Conservation (phyloP, 2,329 filamentous ascomycete genomes). For the Rosellinia necatrix region DNA sequence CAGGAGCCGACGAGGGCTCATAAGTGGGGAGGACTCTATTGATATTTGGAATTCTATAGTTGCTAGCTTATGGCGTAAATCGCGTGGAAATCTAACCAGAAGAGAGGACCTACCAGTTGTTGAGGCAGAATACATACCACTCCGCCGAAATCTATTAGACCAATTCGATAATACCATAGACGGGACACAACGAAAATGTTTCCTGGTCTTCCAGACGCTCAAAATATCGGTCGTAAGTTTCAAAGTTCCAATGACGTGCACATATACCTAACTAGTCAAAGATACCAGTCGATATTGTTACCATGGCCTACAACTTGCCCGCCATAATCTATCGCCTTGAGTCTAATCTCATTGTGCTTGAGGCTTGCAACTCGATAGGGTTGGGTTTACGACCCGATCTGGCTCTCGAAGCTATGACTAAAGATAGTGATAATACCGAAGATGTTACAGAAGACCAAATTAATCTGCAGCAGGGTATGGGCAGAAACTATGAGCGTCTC, state of each 20-base stretch:
- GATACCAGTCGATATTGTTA: conserved; percentile 71
- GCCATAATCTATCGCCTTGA: conserved; percentile 86
- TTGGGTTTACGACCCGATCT: conserved; percentile 68
- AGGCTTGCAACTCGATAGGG: conserved; percentile 70
- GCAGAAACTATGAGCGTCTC: conserved; percentile 90
- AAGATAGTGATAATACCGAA: conserved; percentile 84
- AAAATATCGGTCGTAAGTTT: conserved; percentile 72
- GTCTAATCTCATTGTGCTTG: conserved; percentile 76
- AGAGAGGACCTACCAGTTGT: conserved; percentile 79
- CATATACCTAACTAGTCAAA: conserved; percentile 42
- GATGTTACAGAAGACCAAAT: conserved; percentile 70
- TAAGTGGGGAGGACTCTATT: conserved; percentile 41
- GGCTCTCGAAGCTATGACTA: conserved; percentile 88
- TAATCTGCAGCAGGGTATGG: conserved; percentile 84
- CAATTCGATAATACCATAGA: conserved; percentile 62
- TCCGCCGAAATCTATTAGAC: conserved; percentile 84
- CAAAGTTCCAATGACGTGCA: neutral
- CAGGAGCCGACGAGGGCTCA: conserved; percentile 47
- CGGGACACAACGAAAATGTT: conserved; percentile 57
- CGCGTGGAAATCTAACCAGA: conserved; percentile 57
- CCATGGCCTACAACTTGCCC: conserved; percentile 76
- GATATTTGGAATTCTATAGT: conserved; percentile 84
- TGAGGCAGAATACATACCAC: conserved; percentile 71
- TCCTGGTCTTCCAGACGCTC: conserved; percentile 77
- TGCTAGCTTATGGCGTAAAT: conserved; percentile 74